Percentiles rank a stretch among this genome's conserved stretches.
Evolutionary conservation across 83 land plant species (phyloP).

Genomic region (Picea abies): DNA sequence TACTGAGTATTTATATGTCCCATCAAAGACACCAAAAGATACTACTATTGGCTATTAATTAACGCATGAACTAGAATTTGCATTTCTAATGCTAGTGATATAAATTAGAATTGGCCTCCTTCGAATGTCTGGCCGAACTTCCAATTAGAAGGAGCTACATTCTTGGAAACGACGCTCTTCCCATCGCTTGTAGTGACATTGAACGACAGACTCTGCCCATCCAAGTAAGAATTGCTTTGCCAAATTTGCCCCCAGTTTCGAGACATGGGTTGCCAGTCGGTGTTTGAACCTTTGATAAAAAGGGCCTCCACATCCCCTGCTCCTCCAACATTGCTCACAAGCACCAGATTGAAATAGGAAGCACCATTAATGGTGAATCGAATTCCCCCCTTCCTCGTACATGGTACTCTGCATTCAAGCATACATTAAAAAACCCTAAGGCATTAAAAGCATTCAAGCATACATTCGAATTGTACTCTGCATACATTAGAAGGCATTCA

Average conservation of each 20-base stretch:
- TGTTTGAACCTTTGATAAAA: constrained; percentile 23
- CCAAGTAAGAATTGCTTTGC: constrained; percentile 16
- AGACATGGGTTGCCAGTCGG: constrained; percentile 22
- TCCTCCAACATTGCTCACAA: constrained; percentile 26
- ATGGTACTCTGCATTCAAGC: constrained; percentile 19
- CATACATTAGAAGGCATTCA: too few relatives aligned
- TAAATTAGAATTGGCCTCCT: too few relatives aligned
- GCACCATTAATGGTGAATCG: constrained; percentile 30
- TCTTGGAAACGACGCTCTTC: constrained; percentile 3
- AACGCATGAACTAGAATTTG: too few relatives aligned
- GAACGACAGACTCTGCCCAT: constrained; percentile 28
- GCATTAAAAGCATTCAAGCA: background rate
- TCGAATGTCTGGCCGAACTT: constrained; percentile 22
- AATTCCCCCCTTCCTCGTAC: constrained; percentile 26
- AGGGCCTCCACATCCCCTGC: constrained; percentile 12
- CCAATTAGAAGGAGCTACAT: constrained; percentile 13
- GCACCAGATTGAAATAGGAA: constrained; percentile 26
- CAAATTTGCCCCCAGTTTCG: constrained; percentile 29
- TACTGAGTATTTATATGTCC: too few relatives aligned
- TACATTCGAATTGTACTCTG: too few relatives aligned
- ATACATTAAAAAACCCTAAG: too few relatives aligned
- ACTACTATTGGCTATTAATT: too few relatives aligned
- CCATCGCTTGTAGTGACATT: constrained; percentile 22
- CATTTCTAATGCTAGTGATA: too few relatives aligned
- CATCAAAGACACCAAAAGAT: too few relatives aligned